Base-by-base conservation (phyloP, 2,329 filamentous ascomycete genomes). In the Paecilomyces formosus region DNA sequence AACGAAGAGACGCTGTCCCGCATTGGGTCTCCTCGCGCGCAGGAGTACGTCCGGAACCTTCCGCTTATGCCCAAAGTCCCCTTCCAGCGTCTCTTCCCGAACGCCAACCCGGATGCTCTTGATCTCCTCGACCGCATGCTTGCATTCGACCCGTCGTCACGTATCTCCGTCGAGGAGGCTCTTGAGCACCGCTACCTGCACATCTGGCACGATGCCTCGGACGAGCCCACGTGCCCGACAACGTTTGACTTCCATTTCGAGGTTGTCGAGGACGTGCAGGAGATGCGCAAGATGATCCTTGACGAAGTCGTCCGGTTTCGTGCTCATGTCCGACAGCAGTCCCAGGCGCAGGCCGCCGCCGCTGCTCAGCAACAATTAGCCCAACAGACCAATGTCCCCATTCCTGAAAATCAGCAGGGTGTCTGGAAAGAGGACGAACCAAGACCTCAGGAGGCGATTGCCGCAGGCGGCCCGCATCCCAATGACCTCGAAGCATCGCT, bases 191-290 rank as follows among this genome's bases (percentile, higher is more conserved):
- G 89, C 33, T 99, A 99, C 78, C 84, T 99, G 58, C 86, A 93
- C 71, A 97, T 99, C 79, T 97, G 94, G 94, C 94, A 99, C 79
- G 94, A 99, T 68, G 90, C 92, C 56, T 92, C 89, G 3, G 94
- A 99, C 76, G 94, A 99, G 80, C 94, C 94, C 21, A 85, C 88
- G 64, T 97, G 93, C 79, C 92, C 92, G 0, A 90, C 88, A 15
- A 92, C 91, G 18, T 99, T 99, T 78, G 92, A 99, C 81, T 99
- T 99, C 79, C 89, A 93, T 73, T 99, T 99, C 70, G 94, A 99
- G 75, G 87, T 96, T n/a, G 86, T 97, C 45, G 93, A 99, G 56
- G 94, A 97, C 52, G 92, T 99, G 21, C 83, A 82, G 22, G 90
- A 97, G 66, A 97, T 99, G 92, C 90, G 94, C 72, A 87, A 88